Evolutionary conservation across 192 early-diverging fungal species (phyloP), one percentile per base, ranked within the genome.

Genomic region (Umbelopsis sp.): DNA sequence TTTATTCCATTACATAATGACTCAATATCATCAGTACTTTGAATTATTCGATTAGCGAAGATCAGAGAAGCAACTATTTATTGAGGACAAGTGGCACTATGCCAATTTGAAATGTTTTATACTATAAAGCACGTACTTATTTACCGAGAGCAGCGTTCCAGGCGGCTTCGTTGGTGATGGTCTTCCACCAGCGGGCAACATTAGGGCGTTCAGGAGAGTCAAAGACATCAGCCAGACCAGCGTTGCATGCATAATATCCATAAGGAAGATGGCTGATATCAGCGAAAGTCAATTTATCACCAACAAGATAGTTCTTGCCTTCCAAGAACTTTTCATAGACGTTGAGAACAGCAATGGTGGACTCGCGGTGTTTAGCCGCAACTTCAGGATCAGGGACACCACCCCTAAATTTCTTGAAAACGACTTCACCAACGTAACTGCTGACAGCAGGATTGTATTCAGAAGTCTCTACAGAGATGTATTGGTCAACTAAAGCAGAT

Each of bases 401-500:
- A 49, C 52, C 51, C 6, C 11, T 4, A 2, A 41, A 9, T 20
- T 43, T 49, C 50, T 66, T 69, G 51, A 65, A 69, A 16, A 52
- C n/a, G 44, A n/a, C 8, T 31, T 75, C 51, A 38, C 7, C 6
- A 14, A 70, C 54, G 1, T 62, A 45, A 14, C 20, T 65, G 16
- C 22, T 4, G 14, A 75, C 8, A 17, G 44, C 14, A 25, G 25
- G 2, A 24, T 31, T 26, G 4, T 32, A 75, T 34, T 75, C 43
- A 34, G 50, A 70, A 10, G 2, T 9, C 56, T 78, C 76, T 17
- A 70, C 34, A 10, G 73, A 78, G 21, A 73, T 69, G 56, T 29
- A 82, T 45, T 81, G 72, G 11, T 84, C 82, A 6, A 82, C 65
- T 4, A 77, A 20, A 11, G 70, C 71, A 29, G 62, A 26, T 44